These are phyloP conservation scores for Conticribra guillardii DNA, from an alignment of 108 stramenopile genomes.

Conservation along the genomic window DNA sequence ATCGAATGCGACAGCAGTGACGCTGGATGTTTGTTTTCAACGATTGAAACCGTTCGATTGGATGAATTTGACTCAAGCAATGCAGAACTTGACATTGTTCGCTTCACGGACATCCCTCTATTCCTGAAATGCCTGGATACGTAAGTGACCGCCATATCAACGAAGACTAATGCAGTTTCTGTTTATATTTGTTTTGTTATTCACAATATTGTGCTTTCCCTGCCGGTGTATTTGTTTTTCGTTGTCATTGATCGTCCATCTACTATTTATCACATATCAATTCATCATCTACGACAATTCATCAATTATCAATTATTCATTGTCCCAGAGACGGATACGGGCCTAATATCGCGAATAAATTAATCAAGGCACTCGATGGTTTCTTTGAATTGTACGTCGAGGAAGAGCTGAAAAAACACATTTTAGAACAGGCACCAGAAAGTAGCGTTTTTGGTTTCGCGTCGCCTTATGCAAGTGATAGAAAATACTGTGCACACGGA, in stretches of 20 bases:
- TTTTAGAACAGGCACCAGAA: slow-evolving; percentile 9
- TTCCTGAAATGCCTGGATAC: slow-evolving; percentile 31
- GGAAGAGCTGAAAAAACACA: slow-evolving; percentile 6
- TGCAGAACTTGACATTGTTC: slow-evolving; percentile 28
- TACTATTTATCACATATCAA: too few relatives aligned
- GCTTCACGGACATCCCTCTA: slow-evolving; percentile 26
- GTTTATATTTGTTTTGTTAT: not conserved
- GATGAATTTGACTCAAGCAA: slow-evolving; percentile 11
- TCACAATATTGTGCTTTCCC: not conserved
- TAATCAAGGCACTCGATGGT: slow-evolving; percentile 36
- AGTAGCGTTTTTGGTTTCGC: slow-evolving; percentile 23
- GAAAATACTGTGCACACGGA: slow-evolving; percentile 26
- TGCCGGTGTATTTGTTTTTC: too few relatives aligned
- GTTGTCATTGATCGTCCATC: too few relatives aligned
- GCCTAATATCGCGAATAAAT: slow-evolving; percentile 26
- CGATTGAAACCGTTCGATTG: slow-evolving; percentile 5
- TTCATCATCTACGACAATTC: too few relatives aligned
- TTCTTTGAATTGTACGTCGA: slow-evolving; percentile 29
- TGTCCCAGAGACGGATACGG: slow-evolving; percentile 21
- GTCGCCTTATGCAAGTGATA: slow-evolving; percentile 30
- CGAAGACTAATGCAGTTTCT: too few relatives aligned
- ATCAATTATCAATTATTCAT: too few relatives aligned
- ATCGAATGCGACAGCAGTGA: slow-evolving; percentile 1
- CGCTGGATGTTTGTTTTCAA: slow-evolving; percentile 19
- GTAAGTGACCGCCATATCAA: too few relatives aligned